A percentile compares a stretch with the other conserved stretches of the same genome.
Conservation (phyloP, 2,329 filamentous ascomycete genomes). For the Annulohypoxylon truncatum region DNA sequence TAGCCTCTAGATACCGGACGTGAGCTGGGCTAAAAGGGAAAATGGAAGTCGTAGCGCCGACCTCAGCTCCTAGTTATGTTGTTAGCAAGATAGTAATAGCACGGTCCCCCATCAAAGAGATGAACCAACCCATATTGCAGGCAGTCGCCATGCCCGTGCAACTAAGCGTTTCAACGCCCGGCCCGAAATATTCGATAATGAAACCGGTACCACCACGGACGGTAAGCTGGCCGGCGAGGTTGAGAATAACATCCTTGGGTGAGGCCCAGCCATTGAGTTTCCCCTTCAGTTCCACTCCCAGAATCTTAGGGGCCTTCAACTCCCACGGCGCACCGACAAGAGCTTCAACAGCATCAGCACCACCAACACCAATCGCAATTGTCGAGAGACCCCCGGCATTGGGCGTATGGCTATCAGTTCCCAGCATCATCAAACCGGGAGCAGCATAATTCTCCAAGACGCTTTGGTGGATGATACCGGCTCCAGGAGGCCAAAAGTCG, state of each 20-base stretch:
- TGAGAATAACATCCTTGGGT: slow-evolving; percentile 94
- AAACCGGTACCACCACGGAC: slow-evolving; percentile 94
- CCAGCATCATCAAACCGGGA: slow-evolving; percentile 98
- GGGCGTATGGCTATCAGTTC: slow-evolving; percentile 96
- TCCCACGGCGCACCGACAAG: slow-evolving; percentile 98
- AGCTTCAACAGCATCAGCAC: slow-evolving; percentile 96
- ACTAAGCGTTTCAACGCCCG: slow-evolving; percentile 88
- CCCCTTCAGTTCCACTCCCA: slow-evolving; percentile 87
- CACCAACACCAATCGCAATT: slow-evolving; percentile 96
- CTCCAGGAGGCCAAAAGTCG: slow-evolving; percentile 94
- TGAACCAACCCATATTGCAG: slow-evolving; percentile 76
- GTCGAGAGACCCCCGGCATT: slow-evolving; percentile 96
- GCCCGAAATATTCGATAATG: slow-evolving; percentile 93
- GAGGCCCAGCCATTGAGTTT: slow-evolving; percentile 89
- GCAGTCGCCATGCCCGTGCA: slow-evolving; percentile 94
- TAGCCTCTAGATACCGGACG: slow-evolving; percentile 86
- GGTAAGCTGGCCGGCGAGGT: slow-evolving; percentile 88
- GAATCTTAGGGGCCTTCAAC: slow-evolving; percentile 89
- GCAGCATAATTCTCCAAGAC: slow-evolving; percentile 97
- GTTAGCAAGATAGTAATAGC: neutral
- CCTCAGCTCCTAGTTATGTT: slow-evolving; percentile 70
- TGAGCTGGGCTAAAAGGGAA: slow-evolving; percentile 93
- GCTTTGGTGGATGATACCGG: slow-evolving; percentile 96
- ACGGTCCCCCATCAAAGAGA: neutral
- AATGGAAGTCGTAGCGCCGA: slow-evolving; percentile 93